A percentile compares a stretch with the other conserved stretches of the same genome.
phyloP scores from a whole-genome alignment of 2,329 filamentous ascomycete genomes.

The Tricladium varicosporioides region DNA sequence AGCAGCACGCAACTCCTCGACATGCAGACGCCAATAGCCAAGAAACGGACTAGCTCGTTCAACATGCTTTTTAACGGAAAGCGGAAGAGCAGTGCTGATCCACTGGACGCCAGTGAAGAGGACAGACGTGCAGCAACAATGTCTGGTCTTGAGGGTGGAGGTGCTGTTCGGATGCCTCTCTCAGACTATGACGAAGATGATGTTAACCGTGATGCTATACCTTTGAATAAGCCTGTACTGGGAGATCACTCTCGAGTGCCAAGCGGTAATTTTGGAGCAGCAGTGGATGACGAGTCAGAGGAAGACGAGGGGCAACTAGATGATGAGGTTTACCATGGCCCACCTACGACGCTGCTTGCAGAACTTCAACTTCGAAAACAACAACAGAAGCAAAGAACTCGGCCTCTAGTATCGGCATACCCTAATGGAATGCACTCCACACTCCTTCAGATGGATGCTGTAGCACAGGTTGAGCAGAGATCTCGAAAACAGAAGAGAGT shows the following conservation, averaged over 20 bases:
- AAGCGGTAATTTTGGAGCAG: slow-evolving; percentile 16
- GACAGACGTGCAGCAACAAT: slow-evolving; percentile 24
- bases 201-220: slow-evolving; percentile 21
- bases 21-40: slow-evolving; percentile 27
- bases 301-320: slow-evolving; percentile 43
- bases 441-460: slow-evolving; percentile 83
- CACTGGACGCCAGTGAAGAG: slow-evolving; percentile 19
- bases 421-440: slow-evolving; percentile 88
- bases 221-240: slow-evolving; percentile 18
- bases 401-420: slow-evolving; percentile 58
- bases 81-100: slow-evolving; percentile 24
- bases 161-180: slow-evolving; percentile 19
- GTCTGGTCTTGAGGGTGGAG: slow-evolving; percentile 21
- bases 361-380: slow-evolving; percentile 90
- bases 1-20: slow-evolving; percentile 38
- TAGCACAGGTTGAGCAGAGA: slow-evolving; percentile 79
- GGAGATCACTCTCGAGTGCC: slow-evolving; percentile 13
- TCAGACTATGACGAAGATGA: slow-evolving; percentile 28
- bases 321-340: slow-evolving; percentile 58
- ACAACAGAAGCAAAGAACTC: slow-evolving; percentile 77
- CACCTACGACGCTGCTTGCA: slow-evolving; percentile 86
- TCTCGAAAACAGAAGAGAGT: slow-evolving; percentile 73
- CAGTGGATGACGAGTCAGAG: slow-evolving; percentile 40
- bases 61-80: slow-evolving; percentile 40
- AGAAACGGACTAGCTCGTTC: slow-evolving; percentile 48